These are phyloP conservation scores for Colletotrichum abscissum DNA, from an alignment of 2,329 filamentous ascomycete genomes.

Conservation along the genomic window DNA sequence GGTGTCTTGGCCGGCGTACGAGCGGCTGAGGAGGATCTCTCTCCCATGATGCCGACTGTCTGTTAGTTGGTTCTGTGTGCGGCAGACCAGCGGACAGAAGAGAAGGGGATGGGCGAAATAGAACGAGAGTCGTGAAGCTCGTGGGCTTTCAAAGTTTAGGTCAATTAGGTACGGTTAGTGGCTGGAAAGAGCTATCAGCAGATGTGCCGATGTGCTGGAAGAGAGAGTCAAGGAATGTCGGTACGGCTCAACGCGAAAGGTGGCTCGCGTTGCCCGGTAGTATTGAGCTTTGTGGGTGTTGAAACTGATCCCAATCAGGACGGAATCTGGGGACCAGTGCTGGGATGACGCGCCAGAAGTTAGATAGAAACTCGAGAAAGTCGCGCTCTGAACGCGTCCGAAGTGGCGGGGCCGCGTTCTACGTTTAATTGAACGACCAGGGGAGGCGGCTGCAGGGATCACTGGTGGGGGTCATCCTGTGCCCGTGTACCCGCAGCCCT, in stretches of 20 bases:
- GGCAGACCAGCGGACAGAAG: background rate
- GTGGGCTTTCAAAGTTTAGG: background rate
- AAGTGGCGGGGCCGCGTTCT: background rate
- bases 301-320: background rate
- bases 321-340: background rate
- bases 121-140: background rate
- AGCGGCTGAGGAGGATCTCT: slow-evolving; percentile 40
- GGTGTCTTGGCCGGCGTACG: slow-evolving; percentile 50
- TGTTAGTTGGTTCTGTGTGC: background rate
- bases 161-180: background rate
- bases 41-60: slow-evolving; percentile 16
- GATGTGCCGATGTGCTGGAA: background rate
- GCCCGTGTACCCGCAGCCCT: background rate
- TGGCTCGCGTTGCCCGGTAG: background rate
- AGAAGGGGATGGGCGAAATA: background rate
- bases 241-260: background rate
- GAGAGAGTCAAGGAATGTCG: background rate
- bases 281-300: background rate
- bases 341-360: background rate
- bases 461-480: background rate
- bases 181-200: background rate
- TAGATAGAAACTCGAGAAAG: background rate
- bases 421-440: slow-evolving; percentile 4
- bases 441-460: background rate
- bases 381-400: slow-evolving; percentile 6